Conservation (phyloP, 1,284 basidiomycete species). For the Malassezia yamatoensis region DNA sequence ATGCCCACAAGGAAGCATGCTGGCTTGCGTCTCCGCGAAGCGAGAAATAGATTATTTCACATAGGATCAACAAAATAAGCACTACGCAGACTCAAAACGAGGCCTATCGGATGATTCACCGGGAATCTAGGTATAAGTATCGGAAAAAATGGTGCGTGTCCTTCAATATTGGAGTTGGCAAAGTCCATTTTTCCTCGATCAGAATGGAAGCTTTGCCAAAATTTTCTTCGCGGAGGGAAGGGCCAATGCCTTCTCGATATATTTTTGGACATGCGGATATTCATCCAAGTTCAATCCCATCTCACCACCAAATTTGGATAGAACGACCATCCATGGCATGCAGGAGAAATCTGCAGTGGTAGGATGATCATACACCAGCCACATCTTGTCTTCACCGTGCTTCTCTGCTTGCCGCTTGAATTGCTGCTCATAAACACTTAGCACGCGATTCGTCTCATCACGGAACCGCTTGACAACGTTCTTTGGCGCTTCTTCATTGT, state of each 20-base stretch:
- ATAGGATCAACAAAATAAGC: too few species aligned
- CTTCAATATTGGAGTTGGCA: too few species aligned
- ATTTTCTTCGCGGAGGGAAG: background rate
- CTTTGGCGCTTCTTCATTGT: constrained; percentile 22
- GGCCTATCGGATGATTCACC: too few species aligned
- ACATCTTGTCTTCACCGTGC: constrained; percentile 22
- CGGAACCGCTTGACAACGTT: constrained; percentile 30
- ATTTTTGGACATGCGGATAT: background rate
- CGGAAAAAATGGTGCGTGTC: too few species aligned
- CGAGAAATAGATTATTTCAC: too few species aligned
- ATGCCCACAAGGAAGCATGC: too few species aligned
- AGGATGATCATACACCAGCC: constrained; percentile 33
- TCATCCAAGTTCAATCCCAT: background rate
- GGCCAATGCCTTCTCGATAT: background rate
- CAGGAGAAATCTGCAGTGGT: constrained; percentile 32
- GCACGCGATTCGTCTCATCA: constrained; percentile 32
- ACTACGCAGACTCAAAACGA: too few species aligned
- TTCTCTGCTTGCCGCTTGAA: constrained; percentile 23
- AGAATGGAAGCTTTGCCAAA: background rate
- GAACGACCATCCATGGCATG: background rate
- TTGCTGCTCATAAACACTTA: constrained; percentile 31
- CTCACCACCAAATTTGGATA: background rate
- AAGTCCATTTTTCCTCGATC: background rate
- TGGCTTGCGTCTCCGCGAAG: too few species aligned
- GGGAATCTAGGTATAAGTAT: too few species aligned